Percentiles rank a stretch among this genome's conserved stretches.
Conservation (phyloP, 768 basidiomycete species). For the Solioccasus polychromus region DNA sequence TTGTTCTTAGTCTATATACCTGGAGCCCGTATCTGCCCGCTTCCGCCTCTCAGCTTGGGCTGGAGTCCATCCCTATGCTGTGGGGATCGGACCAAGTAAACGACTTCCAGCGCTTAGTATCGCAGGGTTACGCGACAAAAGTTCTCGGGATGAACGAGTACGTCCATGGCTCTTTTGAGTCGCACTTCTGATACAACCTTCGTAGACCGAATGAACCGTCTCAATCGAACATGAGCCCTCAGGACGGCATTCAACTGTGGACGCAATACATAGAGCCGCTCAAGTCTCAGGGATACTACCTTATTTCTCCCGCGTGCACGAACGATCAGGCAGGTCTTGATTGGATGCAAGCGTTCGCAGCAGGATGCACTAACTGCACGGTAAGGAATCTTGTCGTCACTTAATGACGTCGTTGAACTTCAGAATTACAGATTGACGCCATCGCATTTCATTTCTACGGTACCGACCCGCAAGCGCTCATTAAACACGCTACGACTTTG, state of each 20-base stretch:
- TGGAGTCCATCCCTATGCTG: conserved; percentile 64
- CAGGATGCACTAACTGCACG: conserved; percentile 47
- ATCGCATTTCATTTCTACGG: conserved; percentile 77
- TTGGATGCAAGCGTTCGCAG: conserved; percentile 66
- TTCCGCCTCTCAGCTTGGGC: conserved; percentile 41
- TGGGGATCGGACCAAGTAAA: conserved; percentile 58
- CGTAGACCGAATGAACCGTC: conserved; percentile 64
- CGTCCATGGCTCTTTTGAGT: conserved; percentile 18
- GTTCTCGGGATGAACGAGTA: conserved; percentile 82
- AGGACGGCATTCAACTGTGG: conserved; percentile 58
- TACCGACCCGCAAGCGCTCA: conserved; percentile 46
- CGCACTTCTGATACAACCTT: not conserved
- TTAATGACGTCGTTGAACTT: not conserved
- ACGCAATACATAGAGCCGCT: conserved; percentile 62
- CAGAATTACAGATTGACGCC: conserved; percentile 47
- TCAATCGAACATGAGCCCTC: conserved; percentile 63
- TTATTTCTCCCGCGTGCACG: conserved; percentile 70
- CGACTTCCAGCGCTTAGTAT: conserved; percentile 47
- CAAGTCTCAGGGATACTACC: conserved; percentile 51
- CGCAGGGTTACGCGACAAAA: conserved; percentile 49
- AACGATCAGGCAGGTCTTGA: conserved; percentile 56
- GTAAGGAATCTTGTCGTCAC: conserved; percentile 36
- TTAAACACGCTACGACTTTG: conserved; percentile 47
- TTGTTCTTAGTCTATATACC: conserved; percentile 48
- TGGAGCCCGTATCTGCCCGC: conserved; percentile 59